Conservation (phyloP, 441 rosid genomes). For the Euphorbia celastroides region DNA sequence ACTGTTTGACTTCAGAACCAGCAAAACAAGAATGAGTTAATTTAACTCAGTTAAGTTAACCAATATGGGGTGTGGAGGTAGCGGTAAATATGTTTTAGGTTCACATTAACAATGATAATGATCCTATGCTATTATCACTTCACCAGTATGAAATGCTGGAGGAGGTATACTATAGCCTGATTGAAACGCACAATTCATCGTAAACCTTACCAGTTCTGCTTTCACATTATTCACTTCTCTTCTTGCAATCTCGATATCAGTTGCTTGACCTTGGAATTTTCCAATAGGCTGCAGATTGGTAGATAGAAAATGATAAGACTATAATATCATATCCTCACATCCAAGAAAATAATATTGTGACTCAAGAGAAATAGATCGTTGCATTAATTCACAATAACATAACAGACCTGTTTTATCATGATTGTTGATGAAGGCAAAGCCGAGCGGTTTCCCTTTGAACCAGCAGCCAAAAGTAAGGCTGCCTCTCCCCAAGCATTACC, state of each 20-base stretch:
- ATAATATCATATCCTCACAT: neutral
- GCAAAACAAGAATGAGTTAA: neutral
- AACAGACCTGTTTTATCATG: conserved; percentile 88
- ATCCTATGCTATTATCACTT: neutral
- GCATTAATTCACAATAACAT: conserved; percentile 16
- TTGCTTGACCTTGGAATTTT: conserved; percentile 92
- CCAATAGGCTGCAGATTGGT: conserved; percentile 66
- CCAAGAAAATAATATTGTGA: neutral
- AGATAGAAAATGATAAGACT: conserved; percentile 5
- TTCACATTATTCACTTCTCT: conserved; percentile 66
- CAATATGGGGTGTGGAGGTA: neutral
- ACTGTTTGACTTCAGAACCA: conserved; percentile 1
- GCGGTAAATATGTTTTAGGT: neutral
- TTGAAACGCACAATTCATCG: neutral
- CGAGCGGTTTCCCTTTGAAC: conserved; percentile 75
- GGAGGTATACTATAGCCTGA: neutral
- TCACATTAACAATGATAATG: neutral
- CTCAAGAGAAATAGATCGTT: conserved; percentile 3
- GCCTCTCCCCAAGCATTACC: conserved; percentile 99
- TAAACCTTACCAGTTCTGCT: conserved; percentile 57
- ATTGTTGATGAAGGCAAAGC: conserved; percentile 89
- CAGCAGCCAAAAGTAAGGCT: conserved; percentile 87
- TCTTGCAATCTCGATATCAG: conserved; percentile 74
- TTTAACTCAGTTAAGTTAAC: neutral
- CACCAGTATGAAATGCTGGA: neutral